Percentiles rank a stretch among this genome's conserved stretches.
These are phyloP conservation scores for Aspergillus fructus DNA, from an alignment of 2,329 filamentous ascomycete species.

Conservation along the genomic window DNA sequence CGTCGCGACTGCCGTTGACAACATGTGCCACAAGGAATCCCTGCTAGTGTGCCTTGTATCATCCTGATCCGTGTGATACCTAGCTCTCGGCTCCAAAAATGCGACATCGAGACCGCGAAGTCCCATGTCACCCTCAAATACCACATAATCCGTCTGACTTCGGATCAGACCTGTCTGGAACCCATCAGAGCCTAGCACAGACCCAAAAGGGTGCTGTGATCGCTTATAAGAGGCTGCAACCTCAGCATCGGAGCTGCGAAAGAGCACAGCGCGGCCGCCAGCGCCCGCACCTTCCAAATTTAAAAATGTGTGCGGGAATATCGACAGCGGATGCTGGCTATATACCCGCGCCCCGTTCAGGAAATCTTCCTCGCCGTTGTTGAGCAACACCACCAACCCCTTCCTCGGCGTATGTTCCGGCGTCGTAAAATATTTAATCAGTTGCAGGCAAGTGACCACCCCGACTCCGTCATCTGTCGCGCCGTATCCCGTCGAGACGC, in stretches of 20 bases:
- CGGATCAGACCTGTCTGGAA: slow-evolving; percentile 76
- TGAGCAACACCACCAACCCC: slow-evolving; percentile 81
- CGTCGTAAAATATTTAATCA: slow-evolving; percentile 81
- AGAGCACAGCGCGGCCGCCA: slow-evolving; percentile 81
- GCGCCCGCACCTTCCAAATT: slow-evolving; percentile 95
- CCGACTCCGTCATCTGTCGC: slow-evolving; percentile 94
- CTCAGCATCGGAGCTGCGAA: slow-evolving; percentile 83
- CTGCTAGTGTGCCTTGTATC: slow-evolving; percentile 70
- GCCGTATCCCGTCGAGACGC: slow-evolving; percentile 86
- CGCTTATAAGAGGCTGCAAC: slow-evolving; percentile 76
- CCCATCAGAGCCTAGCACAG: slow-evolving; percentile 77
- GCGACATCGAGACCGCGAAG: slow-evolving; percentile 88
- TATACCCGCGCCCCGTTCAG: slow-evolving; percentile 85
- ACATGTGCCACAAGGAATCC: slow-evolving; percentile 86
- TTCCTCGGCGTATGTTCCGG: slow-evolving; percentile 69
- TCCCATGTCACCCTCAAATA: slow-evolving; percentile 75
- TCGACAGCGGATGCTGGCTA: slow-evolving; percentile 75
- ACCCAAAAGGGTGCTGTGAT: slow-evolving; percentile 75
- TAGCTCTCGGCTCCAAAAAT: slow-evolving; percentile 80
- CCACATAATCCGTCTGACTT: slow-evolving; percentile 85
- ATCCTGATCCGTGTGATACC: slow-evolving; percentile 91
- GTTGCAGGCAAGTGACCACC: slow-evolving; percentile 79
- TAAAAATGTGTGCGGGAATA: slow-evolving; percentile 81
- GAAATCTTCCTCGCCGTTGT: slow-evolving; percentile 95
- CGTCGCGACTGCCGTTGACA: slow-evolving; percentile 77